Conservation (phyloP, 108 stramenopile genomes). For the Fistulifera pelliculosa region DNA sequence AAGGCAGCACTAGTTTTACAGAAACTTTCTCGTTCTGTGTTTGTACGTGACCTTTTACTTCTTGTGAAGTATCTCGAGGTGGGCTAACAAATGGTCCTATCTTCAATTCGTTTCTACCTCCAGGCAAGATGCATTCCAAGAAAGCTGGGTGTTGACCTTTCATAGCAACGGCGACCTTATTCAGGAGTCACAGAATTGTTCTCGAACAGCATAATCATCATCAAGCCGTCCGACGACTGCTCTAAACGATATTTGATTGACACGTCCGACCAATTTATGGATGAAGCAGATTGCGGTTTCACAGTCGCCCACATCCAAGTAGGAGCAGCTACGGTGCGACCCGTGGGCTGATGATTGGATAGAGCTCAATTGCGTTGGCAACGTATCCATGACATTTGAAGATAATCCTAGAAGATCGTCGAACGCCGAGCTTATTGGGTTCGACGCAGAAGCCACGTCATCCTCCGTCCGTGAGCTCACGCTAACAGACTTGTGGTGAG, state of each 20-base stretch:
- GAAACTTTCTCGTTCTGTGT: constrained; percentile 12
- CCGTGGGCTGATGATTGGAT: too few relatives aligned
- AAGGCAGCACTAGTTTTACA: constrained; percentile 25
- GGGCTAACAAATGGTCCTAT: not conserved
- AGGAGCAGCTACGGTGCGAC: constrained; percentile 3
- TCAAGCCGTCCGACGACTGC: not conserved
- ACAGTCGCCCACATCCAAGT: not conserved
- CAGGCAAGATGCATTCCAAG: not conserved
- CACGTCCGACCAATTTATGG: constrained; percentile 26
- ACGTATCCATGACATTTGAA: constrained; percentile 9
- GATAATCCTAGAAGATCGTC: constrained; percentile 66
- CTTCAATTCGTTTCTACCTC: not conserved
- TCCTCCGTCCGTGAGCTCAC: not conserved
- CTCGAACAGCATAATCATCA: not conserved
- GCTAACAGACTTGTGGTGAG: not conserved
- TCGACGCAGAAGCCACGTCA: not conserved
- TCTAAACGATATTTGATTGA: constrained; percentile 21
- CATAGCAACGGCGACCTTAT: not conserved
- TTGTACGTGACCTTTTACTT: not conserved
- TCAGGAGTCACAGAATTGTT: not conserved
- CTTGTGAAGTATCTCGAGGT: not conserved
- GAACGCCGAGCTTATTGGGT: constrained; percentile 58
- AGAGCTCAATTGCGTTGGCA: constrained; percentile 1
- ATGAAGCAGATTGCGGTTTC: too few relatives aligned
- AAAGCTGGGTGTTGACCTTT: not conserved